Evolutionary conservation across 768 basidiomycete genomes (phyloP), one percentile per base, ranked within the genome.

Genomic region (Daedaleopsis nitida): DNA sequence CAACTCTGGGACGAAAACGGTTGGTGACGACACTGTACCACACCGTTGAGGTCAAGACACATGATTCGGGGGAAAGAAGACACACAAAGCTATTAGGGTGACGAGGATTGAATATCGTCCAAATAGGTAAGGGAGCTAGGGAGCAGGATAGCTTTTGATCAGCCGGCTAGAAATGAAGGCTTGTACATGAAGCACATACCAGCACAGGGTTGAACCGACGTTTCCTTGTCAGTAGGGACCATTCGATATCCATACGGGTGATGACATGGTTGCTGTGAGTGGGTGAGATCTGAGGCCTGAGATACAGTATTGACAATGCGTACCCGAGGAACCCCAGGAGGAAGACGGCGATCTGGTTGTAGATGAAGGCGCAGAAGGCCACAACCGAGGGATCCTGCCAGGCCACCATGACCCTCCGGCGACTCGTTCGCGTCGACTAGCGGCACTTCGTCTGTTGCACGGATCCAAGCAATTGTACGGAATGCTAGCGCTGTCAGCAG

Each of bases 341-440:
- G 47, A 63, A 58, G 52, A 63, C 48, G 24, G 57, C 49, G 35
- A 58, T 55, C 32, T 58, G 57, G 47, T 42, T 51, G 49, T 63
- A 63, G 52, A 63, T 13, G 34, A 55, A 55, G 42, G 23, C 57
- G 42, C 57, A 63, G 37, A 58, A 48, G 11, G 52, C 52, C 47
- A 63, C 34, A 10, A 63, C 62, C 23, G 38, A 21, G 62, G 62
- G 62, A 38, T 63, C 62, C 44, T 58, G 52, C 62, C 62, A 63
- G 57, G 34, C 34, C 24, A 53, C 51, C 60, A 62, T 62, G 34
- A 21, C 48, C 14, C 19, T 16, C 13, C 7, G 7, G 14, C 10
- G 11, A 50, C 4, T 32, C 27, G 27, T 32, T 32, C 27, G 27
- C 27, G 27, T 32, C 42, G 19, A 19, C 13, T 43, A 43, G 19